phyloP scores from a whole-genome alignment of 306 rosid species.

The Luffa acutangula region DNA sequence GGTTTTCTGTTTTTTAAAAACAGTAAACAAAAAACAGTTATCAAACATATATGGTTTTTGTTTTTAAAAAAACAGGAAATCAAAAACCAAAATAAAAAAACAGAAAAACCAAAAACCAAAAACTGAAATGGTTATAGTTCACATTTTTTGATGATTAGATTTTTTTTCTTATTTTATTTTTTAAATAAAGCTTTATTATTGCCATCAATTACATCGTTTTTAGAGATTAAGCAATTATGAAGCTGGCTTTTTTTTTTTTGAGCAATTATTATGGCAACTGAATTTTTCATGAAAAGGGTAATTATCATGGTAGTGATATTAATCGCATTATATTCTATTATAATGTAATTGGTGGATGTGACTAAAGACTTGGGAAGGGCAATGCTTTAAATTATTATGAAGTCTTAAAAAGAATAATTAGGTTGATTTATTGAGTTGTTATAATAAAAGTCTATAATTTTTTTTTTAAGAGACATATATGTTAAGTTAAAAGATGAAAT shows the following conservation, averaged over 20 bases:
- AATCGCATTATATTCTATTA: background rate
- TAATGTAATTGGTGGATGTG: background rate
- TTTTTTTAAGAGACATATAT: too few relatives aligned
- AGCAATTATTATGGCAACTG: background rate
- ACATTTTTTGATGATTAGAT: background rate
- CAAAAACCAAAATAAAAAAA: too few relatives aligned
- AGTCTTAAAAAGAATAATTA: background rate
- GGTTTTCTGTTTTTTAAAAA: too few relatives aligned
- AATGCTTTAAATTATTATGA: background rate
- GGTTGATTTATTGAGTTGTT: background rate
- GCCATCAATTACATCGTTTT: background rate
- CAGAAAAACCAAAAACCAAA: too few relatives aligned
- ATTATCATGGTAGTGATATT: background rate
- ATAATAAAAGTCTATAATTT: too few relatives aligned
- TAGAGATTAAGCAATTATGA: constrained; percentile 1
- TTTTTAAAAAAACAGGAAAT: too few relatives aligned
- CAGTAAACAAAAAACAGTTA: too few relatives aligned
- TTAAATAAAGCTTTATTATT: background rate
- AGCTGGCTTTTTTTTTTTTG: background rate
- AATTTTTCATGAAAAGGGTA: background rate
- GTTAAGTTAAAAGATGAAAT: too few relatives aligned
- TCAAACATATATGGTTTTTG: too few relatives aligned
- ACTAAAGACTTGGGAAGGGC: background rate
- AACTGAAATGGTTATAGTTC: too few relatives aligned
- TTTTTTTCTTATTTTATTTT: background rate